Evolutionary conservation across 2,329 filamentous ascomycete species (phyloP), one percentile per base, ranked within the genome.

Genomic region (Diplocarpon mali): DNA sequence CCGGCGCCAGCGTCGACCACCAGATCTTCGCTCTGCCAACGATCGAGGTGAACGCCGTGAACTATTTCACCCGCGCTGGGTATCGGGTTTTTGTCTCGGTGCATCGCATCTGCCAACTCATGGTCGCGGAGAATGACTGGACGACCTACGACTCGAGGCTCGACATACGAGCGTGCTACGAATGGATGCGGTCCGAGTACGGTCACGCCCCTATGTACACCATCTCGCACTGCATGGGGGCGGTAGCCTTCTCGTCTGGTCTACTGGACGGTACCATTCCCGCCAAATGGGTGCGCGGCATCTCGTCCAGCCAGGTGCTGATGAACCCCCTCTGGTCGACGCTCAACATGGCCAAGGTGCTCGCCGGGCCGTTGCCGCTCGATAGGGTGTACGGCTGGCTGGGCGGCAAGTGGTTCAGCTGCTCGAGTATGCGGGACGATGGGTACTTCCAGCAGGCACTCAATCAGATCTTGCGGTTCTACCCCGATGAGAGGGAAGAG

Each of bases 211-310:
- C 66, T 40, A 62, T 77, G 30, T 81, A 82, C 59, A 69, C 69
- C 2, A 67, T 82, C 30, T 69, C 72, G 1, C 78, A 83, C 61
- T 83, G 78, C 60, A 75, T 79, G 68, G 78, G 78, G 20, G 72
- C 73, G 35, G 75, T 81, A 0, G 73, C 77, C 1, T 68, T 76
- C 42, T 63, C 73, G 0, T 64, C 68, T 3, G 78, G 76, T n/a
- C 64, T 83, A 1, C 67, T 83, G 1, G 75, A 78, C 57, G 76
- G 78, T 31, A 74, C 72, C 1, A 75, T 82, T 41, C 73, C 75
- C 0, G 52, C 69, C 0, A 58, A 59, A 34, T 80, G 76, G 75
- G 68, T 82, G 53, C 61, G 65, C 14, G 78, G 78, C 14, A 65
- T 82, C 43, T 72, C 70, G 0, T 72, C 69, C 57, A 76, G 71